Conservation (phyloP, 192 early-diverging fungal species). For the Entomortierella lignicola region DNA sequence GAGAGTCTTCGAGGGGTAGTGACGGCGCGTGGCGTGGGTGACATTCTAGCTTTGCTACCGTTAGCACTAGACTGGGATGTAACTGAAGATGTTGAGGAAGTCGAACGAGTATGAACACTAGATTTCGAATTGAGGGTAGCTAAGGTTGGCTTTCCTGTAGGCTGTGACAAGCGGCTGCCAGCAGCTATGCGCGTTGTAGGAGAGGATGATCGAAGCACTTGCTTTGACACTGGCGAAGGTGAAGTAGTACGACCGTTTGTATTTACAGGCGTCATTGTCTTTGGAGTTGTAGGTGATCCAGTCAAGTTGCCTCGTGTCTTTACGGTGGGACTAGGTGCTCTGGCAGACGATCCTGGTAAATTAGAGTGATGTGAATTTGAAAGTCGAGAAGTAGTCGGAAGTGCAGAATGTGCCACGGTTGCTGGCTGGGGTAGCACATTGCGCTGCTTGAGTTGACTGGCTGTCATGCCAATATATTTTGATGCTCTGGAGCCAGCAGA, state of each 20-base stretch:
- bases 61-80: conserved; percentile 38
- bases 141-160: conserved; percentile 25
- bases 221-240: conserved; percentile 41
- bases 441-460: conserved; percentile 62
- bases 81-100: conserved; percentile 45
- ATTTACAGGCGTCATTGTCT: conserved; percentile 15
- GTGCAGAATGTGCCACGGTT: neutral
- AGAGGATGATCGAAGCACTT: conserved; percentile 12
- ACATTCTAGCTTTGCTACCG: conserved; percentile 27
- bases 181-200: conserved; percentile 23
- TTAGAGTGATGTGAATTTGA: neutral
- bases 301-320: conserved; percentile 13
- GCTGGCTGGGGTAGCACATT: conserved; percentile 16
- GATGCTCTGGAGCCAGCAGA: conserved; percentile 68
- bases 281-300: conserved; percentile 30
- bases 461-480: conserved; percentile 67
- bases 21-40: conserved; percentile 27
- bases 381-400: neutral
- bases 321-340: conserved; percentile 38
- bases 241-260: conserved; percentile 34
- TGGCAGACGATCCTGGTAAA: conserved; percentile 1
- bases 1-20: conserved; percentile 39
- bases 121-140: conserved; percentile 8
- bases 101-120: conserved; percentile 28
- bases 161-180: conserved; percentile 18